These are phyloP conservation scores for Apium graveolens DNA, from an alignment of 129 eudicot species.

Conservation along the genomic window DNA sequence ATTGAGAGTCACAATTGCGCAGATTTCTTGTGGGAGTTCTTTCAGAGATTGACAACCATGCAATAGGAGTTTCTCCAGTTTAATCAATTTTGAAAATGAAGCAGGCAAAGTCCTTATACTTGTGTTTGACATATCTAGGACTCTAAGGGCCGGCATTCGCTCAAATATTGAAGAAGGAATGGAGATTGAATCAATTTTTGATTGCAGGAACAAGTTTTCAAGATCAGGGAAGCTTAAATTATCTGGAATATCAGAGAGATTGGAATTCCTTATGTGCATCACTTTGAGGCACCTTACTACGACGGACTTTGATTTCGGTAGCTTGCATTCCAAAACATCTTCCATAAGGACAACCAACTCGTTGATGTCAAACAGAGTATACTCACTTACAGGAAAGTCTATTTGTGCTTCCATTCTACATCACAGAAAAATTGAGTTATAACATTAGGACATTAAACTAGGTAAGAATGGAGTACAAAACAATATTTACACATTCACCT, in stretches of 20 bases:
- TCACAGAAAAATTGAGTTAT: too few relatives aligned
- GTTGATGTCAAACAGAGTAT: neutral
- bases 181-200: conserved; percentile 6
- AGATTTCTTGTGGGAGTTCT: conserved; percentile 16
- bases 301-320: neutral
- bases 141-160: conserved; percentile 17
- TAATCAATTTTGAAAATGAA: neutral
- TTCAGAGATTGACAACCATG: conserved; percentile 16
- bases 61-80: conserved; percentile 8
- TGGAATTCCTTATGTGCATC: conserved; percentile 6
- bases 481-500: too few relatives aligned
- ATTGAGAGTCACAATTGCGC: too few relatives aligned
- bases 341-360: neutral
- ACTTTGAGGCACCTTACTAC: neutral
- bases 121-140: conserved; percentile 1
- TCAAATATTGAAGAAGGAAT: conserved; percentile 20
- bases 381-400: neutral
- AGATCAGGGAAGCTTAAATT: conserved; percentile 11
- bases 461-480: too few relatives aligned
- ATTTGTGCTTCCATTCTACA: neutral
- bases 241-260: conserved; percentile 18
- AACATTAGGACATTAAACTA: too few relatives aligned
- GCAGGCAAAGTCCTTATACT: neutral
- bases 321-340: neutral
- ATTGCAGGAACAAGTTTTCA: conserved; percentile 18